Base-by-base conservation (phyloP, 805 yeast genomes). In the Metschnikowia borealis region DNA sequence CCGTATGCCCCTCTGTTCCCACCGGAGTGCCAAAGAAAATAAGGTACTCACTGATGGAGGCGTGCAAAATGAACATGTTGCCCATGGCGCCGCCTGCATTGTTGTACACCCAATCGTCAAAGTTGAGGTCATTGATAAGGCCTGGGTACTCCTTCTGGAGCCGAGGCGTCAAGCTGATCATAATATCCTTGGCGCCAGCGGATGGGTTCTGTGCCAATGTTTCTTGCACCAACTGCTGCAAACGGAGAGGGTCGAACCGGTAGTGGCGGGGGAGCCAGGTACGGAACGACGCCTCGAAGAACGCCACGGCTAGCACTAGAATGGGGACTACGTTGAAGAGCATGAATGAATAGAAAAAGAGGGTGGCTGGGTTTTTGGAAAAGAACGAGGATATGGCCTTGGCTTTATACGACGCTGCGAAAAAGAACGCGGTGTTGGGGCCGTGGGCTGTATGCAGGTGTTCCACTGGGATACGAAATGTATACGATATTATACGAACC, bases 1-100 rank as follows among this genome's bases (percentile, higher is more conserved):
- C 99, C 5, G 89, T 77, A 70, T 94, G 99, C 41, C 99, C 99
- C 69, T 89, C 97, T 14, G 96, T 90, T 38, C 98, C 99, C 6
- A 85, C 79, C 2, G 97, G 89, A 42, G 95, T 80, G 45, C 99
- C 99, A 57, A 94, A 94, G 66, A 94, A 80, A 63, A 94, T 94
- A 66, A 94, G 71, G 66, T 94, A 94, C 71, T 94, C 99, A 6
- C 94, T 77, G 60, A 94, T 76, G 7, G 98, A 94, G 10, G 98
- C 97, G 68, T 94, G 99, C 57, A 92, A 75, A 54, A 94, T 89
- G 60, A 89, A 80, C 98, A 94, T 92, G 49, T 90, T 83, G 21
- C 95, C 94, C 99, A 94, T 94, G 47, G 99, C 98, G 59, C 96
- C 96, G 49, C 99, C 99, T 3, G 99, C 99, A 62, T 89, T 89